A percentile compares a stretch with the other conserved stretches of the same genome.
phyloP scores from a whole-genome alignment of 108 stramenopile species.

The Stephanodiscus minutulus region DNA sequence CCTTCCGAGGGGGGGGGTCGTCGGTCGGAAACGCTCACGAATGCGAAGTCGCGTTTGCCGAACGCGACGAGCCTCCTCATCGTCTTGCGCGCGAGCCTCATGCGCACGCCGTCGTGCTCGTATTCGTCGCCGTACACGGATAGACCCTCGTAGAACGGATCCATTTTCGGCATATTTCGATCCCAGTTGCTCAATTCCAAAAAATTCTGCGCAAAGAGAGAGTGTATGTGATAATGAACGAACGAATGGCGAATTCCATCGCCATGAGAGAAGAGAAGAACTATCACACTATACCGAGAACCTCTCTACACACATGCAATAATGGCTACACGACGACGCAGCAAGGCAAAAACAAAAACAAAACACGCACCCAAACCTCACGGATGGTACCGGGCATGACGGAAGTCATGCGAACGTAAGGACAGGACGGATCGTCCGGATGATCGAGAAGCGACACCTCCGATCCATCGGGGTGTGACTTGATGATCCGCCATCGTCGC shows the following conservation, averaged over 20 bases:
- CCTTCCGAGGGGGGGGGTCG: no score
- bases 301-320: no score
- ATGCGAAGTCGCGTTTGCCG: slow-evolving; percentile 73
- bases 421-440: slow-evolving; percentile 59
- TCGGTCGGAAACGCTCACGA: slow-evolving; percentile 62
- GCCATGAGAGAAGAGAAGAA: neutral
- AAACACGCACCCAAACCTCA: slow-evolving; percentile 57
- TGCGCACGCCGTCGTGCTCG: slow-evolving; percentile 40
- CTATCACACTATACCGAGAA: neutral
- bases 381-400: slow-evolving; percentile 51
- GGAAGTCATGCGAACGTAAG: slow-evolving; percentile 69
- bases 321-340: neutral
- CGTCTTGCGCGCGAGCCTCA: slow-evolving; percentile 64
- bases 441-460: slow-evolving; percentile 58
- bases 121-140: slow-evolving; percentile 43
- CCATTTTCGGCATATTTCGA: slow-evolving; percentile 72
- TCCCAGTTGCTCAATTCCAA: slow-evolving; percentile 55
- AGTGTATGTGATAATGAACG: no score
- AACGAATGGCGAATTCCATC: neutral
- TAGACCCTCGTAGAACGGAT: slow-evolving; percentile 71
- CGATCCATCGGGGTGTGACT: slow-evolving; percentile 41
- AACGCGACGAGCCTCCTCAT: slow-evolving; percentile 60
- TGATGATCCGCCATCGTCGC: neutral
- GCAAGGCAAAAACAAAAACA: neutral
- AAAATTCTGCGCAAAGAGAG: slow-evolving; percentile 29